These are phyloP conservation scores for Clavispora asparagi DNA, from an alignment of 805 yeast species.

Conservation along the genomic window DNA sequence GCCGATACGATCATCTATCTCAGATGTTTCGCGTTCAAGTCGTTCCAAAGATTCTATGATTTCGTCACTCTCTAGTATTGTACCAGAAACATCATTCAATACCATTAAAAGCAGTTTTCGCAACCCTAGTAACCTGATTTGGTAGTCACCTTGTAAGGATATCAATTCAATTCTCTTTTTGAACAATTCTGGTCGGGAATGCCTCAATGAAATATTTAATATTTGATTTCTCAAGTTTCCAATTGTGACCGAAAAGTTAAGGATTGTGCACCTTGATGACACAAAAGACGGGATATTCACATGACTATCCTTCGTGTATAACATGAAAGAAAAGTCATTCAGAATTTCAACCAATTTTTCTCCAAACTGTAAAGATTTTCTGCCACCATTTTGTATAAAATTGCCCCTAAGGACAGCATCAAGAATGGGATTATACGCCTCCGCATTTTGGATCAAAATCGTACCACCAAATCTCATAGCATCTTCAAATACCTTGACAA, in stretches of 20 bases:
- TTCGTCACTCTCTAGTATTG: slow-evolving; percentile 62
- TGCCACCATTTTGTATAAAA: slow-evolving; percentile 60
- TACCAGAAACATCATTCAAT: slow-evolving; percentile 53
- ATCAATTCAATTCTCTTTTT: slow-evolving; percentile 48
- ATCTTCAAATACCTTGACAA: slow-evolving; percentile 66
- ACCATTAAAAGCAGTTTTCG: slow-evolving; percentile 57
- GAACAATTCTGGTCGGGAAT: slow-evolving; percentile 65
- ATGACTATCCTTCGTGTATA: slow-evolving; percentile 58
- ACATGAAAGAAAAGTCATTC: slow-evolving; percentile 51
- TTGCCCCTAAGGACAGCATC: slow-evolving; percentile 60
- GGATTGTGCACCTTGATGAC: slow-evolving; percentile 53
- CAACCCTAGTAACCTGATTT: slow-evolving; percentile 44
- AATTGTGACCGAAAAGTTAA: slow-evolving; percentile 71
- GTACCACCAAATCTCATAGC: slow-evolving; percentile 80
- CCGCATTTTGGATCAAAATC: slow-evolving; percentile 73
- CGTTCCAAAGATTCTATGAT: slow-evolving; percentile 56
- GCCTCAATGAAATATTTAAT: slow-evolving; percentile 48
- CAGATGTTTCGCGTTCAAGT: slow-evolving; percentile 57
- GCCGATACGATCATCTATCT: slow-evolving; percentile 46
- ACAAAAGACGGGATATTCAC: slow-evolving; percentile 48
- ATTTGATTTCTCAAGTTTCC: slow-evolving; percentile 61
- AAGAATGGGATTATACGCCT: slow-evolving; percentile 70
- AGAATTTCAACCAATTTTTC: slow-evolving; percentile 62
- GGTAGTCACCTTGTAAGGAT: slow-evolving; percentile 55
- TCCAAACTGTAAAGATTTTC: slow-evolving; percentile 58